phyloP scores from a whole-genome alignment of 2,329 filamentous ascomycete genomes.

The Aspergillus costaricaensis region DNA sequence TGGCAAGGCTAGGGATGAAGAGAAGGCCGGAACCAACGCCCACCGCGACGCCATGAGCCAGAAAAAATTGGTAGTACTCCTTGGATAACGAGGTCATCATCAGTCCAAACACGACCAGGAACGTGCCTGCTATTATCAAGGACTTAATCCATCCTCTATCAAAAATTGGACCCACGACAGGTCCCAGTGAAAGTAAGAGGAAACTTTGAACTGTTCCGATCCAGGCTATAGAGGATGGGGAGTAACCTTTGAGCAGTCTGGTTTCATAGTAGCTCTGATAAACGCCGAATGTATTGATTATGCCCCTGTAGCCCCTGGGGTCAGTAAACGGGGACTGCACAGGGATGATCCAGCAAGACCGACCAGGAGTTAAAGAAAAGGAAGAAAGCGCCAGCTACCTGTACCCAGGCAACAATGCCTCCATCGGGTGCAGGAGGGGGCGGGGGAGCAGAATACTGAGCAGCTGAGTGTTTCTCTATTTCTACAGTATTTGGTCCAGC shows the following conservation, averaged over 20 bases:
- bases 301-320: background rate
- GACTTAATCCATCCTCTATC: slow-evolving; percentile 8
- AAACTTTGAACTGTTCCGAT: slow-evolving; percentile 8
- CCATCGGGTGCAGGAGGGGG: background rate
- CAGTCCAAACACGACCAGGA: slow-evolving; percentile 3
- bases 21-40: slow-evolving; percentile 4
- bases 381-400: slow-evolving; percentile 8
- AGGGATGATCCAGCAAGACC: background rate
- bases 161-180: slow-evolving; percentile 6
- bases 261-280: slow-evolving; percentile 14
- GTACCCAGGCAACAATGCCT: slow-evolving; percentile 6
- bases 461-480: too few species aligned
- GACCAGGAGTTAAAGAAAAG: slow-evolving; percentile 12
- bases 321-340: background rate
- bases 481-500: too few species aligned
- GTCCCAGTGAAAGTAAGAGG: slow-evolving; percentile 8
- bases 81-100: slow-evolving; percentile 10
- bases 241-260: slow-evolving; percentile 3
- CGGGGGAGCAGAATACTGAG: too few species aligned
- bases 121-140: slow-evolving; percentile 4
- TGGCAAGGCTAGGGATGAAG: slow-evolving; percentile 3
- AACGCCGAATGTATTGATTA: slow-evolving; percentile 12
- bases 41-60: background rate
- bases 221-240: slow-evolving; percentile 9
- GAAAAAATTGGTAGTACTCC: slow-evolving; percentile 5